Evolutionary conservation across 1,284 basidiomycete species (phyloP), one percentile per base, ranked within the genome.

Genomic region (Cryptococcus jaspeensis): DNA sequence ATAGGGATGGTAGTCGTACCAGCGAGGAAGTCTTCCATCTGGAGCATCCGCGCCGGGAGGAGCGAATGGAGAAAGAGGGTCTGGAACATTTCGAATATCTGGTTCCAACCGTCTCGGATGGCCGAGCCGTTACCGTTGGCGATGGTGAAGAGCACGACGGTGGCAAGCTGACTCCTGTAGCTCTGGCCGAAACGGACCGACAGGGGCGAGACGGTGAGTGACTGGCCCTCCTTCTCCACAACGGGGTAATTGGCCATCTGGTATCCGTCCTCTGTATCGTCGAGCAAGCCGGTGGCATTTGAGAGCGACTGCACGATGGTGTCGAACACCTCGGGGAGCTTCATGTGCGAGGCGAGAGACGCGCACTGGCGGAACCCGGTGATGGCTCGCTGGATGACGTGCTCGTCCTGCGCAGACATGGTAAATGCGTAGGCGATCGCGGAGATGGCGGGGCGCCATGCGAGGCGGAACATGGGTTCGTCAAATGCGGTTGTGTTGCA

Each of bases 21-120:
- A 25, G 90, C 91, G 15, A 96, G 81, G 78, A 98, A 98, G 73
- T 98, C 95, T 72, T 94, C 92, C 89, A 97, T 94, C 71, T 91
- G 88, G n/a, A 94, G 80, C 86, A 99, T 89, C 52, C 85, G 82
- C 5, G 82, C 84, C 0, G 93, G 94, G 22, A 99, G 80, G 28
- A 99, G 82, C 3, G 92, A 94, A 73, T 97, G 90, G 43, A 95
- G 79, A 78, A 99, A 99, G 23, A 99, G 81, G 37, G 93, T 97
- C 71, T 95, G 89, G 78, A 97, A 93, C 86, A 99, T 97, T 75
- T 97, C 94, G 68, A 99, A 97, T 56, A 99, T 92, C 87, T 92
- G 72, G 2, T 84, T 86, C 96, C 96, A 99, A 16, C 95, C 93
- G 72, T 92, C 89, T 38, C 93, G 85, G 53, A 99, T 84, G 5